Evolutionary conservation across 768 basidiomycete genomes (phyloP), one percentile per base, ranked within the genome.

Genomic region (Rhizopogon salebrosus): DNA sequence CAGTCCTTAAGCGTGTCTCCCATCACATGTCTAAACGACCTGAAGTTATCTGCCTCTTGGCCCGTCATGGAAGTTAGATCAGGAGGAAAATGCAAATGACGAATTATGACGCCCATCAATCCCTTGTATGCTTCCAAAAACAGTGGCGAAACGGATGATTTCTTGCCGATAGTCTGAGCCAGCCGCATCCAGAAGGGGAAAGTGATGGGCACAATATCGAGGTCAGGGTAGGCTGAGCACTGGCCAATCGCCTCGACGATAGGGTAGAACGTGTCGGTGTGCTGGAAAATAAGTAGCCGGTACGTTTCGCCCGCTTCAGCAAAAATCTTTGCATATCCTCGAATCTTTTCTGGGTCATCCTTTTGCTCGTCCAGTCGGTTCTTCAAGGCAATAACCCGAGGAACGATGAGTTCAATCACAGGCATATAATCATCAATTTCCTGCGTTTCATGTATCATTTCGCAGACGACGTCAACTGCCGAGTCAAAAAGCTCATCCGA

Each of bases 1-100:
- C 97, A 98, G 65, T 99, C 97, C 71, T 99, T 99, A 57, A 99
- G 79, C 4, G 97, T 98, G 67, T 99, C 95, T 36, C 97, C 97
- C 91, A 99, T 98, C 55, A 94, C 85, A 73, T 99, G 97, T 43
- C 97, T 79, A 76, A 99, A 99, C 3, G 84, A 80, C 20, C 97
- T 82, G 78, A 98, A 99, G 61, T 88, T 86, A 51, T 99, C 97
- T 4, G 87, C 80, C 66, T 98, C 97, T 70, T 95, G 91, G 16
- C 85, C 83, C 18, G 79, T 76, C 60, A 94, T 67, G 39, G 79
- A 68, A 16, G 73, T 65, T 9, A 80, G 62, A 57, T 98, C 92
- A 6, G 80, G 61, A 16, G 97, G 95, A 71, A 97, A 98, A 64
- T 91, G 91, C 8, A 99, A 78, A 66, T 98, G 97, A 34, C 75